A percentile compares a stretch with the other conserved stretches of the same genome.
Conservation (phyloP, 495 filamentous ascomycete species). For the Hamigera avellanea region DNA sequence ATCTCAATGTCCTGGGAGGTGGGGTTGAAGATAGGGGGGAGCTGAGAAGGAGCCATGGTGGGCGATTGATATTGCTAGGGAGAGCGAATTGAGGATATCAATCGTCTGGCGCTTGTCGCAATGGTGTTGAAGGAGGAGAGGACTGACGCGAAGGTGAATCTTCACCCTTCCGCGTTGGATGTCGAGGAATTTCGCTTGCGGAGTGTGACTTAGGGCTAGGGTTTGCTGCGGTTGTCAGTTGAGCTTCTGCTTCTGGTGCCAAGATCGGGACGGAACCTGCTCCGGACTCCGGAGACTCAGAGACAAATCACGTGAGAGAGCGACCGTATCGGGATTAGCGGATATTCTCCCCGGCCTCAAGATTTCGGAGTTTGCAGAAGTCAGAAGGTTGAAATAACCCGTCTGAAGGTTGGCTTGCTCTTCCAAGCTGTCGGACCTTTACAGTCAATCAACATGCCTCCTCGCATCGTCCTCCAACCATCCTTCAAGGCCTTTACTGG, state of each 20-base stretch:
- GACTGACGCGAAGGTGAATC: conserved; percentile 24
- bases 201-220: conserved; percentile 32
- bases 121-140: conserved; percentile 26
- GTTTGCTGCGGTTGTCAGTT: conserved; percentile 5
- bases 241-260: neutral
- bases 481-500: conserved; percentile 52
- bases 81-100: conserved; percentile 41
- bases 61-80: conserved; percentile 41
- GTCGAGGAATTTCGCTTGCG: conserved; percentile 31
- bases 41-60: conserved; percentile 89
- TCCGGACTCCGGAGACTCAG: too few relatives aligned
- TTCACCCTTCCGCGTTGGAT: conserved; percentile 17
- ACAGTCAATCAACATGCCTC: conserved; percentile 48
- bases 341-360: conserved; percentile 8
- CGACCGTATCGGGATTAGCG: conserved; percentile 17
- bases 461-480: conserved; percentile 53
- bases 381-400: too few relatives aligned
- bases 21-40: conserved; percentile 81
- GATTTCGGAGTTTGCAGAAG: conserved; percentile 23
- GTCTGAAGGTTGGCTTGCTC: neutral
- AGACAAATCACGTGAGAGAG: conserved; percentile 7
- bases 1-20: conserved; percentile 92
- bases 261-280: too few relatives aligned
- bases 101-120: conserved; percentile 40
- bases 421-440: conserved; percentile 6